These are phyloP conservation scores for Setomelanomma holmii DNA, from an alignment of 2,329 filamentous ascomycete genomes.

Conservation along the genomic window DNA sequence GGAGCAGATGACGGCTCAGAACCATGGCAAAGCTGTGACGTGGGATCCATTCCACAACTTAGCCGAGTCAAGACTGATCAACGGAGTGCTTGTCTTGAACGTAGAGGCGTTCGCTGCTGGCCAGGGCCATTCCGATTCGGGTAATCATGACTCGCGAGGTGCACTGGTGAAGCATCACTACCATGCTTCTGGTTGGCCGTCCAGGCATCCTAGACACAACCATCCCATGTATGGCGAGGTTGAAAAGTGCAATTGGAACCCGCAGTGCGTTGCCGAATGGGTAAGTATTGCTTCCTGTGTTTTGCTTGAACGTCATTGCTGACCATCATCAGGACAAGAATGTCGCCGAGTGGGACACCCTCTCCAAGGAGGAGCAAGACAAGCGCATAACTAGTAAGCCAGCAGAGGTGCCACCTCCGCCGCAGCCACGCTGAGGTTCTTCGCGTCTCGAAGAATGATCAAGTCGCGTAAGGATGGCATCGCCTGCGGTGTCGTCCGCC, in stretches of 20 bases:
- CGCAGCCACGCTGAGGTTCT: background rate
- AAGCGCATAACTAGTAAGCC: conserved; percentile 53
- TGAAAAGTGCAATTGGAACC: conserved; percentile 73
- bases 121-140: conserved; percentile 75
- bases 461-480: no score
- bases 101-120: conserved; percentile 77
- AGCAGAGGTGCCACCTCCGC: background rate
- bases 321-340: conserved; percentile 58
- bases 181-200: conserved; percentile 76
- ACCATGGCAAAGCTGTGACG: conserved; percentile 56
- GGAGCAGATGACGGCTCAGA: conserved; percentile 64
- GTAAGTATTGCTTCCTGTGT: no score
- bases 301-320: conserved; percentile 10
- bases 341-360: conserved; percentile 65
- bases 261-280: conserved; percentile 70
- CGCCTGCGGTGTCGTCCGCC: no score
- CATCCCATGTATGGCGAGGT: conserved; percentile 75
- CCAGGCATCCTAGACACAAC: conserved; percentile 68
- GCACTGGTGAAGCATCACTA: conserved; percentile 78
- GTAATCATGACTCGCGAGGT: conserved; percentile 70
- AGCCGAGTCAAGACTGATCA: conserved; percentile 69
- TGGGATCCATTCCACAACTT: conserved; percentile 73
- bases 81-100: conserved; percentile 70
- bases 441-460: no score
- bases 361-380: conserved; percentile 67